Evolutionary conservation across 2,329 filamentous ascomycete genomes (phyloP).

Genomic region (Alternaria ethzedia): DNA sequence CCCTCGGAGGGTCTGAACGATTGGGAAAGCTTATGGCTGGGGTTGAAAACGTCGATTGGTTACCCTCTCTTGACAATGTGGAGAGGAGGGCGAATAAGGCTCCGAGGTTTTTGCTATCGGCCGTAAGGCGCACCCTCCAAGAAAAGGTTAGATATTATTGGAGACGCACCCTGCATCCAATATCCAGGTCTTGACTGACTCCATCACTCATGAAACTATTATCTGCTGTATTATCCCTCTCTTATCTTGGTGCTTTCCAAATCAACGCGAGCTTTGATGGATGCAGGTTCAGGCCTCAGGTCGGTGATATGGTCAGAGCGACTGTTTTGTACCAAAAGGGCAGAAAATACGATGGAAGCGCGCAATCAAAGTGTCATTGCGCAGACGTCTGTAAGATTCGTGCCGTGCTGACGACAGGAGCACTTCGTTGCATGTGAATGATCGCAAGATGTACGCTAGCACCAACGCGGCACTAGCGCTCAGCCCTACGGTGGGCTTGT

Average conservation of each 20-base stretch:
- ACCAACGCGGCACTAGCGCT: slow-evolving; percentile 1
- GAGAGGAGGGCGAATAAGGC: not conserved
- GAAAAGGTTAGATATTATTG: not conserved
- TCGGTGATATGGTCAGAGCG: not conserved
- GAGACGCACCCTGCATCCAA: not conserved
- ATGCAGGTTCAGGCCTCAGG: not conserved
- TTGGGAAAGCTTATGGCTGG: not conserved
- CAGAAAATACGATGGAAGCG: not conserved
- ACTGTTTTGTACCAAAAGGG: not conserved
- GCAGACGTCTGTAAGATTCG: not conserved
- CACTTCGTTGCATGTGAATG: not conserved
- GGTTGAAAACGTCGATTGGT: not conserved
- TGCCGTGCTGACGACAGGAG: not conserved
- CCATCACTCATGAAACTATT: not conserved
- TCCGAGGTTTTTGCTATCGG: not conserved
- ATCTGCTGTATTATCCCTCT: not conserved
- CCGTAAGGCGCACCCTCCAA: not conserved
- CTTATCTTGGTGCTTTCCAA: not conserved
- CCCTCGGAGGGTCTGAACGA: not conserved
- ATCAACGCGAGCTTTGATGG: not conserved
- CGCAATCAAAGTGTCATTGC: not conserved
- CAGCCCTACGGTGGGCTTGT: slow-evolving; percentile 6
- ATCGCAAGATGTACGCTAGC: not conserved
- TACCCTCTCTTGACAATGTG: not conserved
- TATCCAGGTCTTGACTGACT: not conserved